Evolutionary conservation across 306 rosid genomes (phyloP).

Genomic region (Castanea sativa): DNA sequence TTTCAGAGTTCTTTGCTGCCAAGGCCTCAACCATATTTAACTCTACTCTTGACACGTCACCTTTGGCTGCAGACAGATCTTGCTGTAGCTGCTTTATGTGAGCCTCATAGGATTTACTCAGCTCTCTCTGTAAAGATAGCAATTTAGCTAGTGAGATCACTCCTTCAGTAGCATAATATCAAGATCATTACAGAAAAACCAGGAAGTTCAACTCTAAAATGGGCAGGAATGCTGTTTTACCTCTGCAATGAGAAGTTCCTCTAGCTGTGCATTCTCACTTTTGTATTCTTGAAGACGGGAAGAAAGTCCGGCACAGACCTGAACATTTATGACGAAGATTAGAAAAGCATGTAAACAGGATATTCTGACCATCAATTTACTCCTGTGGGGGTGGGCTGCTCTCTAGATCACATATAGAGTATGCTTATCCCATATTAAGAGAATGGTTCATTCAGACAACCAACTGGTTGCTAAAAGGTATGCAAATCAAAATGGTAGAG

Average conservation of each 20-base stretch:
- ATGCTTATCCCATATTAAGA: slow-evolving; percentile 10
- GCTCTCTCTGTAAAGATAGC: slow-evolving; percentile 70
- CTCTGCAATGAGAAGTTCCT: slow-evolving; percentile 95
- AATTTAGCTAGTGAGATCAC: slow-evolving; percentile 5
- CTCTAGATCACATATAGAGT: slow-evolving; percentile 12
- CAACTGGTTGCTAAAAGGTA: not conserved
- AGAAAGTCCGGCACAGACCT: slow-evolving; percentile 99
- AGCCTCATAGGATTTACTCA: slow-evolving; percentile 86
- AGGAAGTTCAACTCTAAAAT: slow-evolving; percentile 16
- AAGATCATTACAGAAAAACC: not conserved
- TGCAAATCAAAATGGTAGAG: not conserved
- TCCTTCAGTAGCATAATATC: not conserved
- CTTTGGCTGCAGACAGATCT: slow-evolving; percentile 74
- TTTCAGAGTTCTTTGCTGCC: slow-evolving; percentile 89
- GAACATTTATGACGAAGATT: slow-evolving; percentile 29
- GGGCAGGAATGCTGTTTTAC: slow-evolving; percentile 39
- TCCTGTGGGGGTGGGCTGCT: slow-evolving; percentile 10
- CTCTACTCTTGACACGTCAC: slow-evolving; percentile 80
- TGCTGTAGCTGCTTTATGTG: slow-evolving; percentile 73
- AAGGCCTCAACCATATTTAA: slow-evolving; percentile 88
- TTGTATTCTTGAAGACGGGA: slow-evolving; percentile 96
- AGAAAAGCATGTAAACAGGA: slow-evolving; percentile 21
- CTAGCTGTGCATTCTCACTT: slow-evolving; percentile 95
- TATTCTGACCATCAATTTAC: slow-evolving; percentile 23
- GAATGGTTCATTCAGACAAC: slow-evolving; percentile 13